phyloP scores from a whole-genome alignment of 2,329 filamentous ascomycete species.

The Dactylellina haptotyla region DNA sequence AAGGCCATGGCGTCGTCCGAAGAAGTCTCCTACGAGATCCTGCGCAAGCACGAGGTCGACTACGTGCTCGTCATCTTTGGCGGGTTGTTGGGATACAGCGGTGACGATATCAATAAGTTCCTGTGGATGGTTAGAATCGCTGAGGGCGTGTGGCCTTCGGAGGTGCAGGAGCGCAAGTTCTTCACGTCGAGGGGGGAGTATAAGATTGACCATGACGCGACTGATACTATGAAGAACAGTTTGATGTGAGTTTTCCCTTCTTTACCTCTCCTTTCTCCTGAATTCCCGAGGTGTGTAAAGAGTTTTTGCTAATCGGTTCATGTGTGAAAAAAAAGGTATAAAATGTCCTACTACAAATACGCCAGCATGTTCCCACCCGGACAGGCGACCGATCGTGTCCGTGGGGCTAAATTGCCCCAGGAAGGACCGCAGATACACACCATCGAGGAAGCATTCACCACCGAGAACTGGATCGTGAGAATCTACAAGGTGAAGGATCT shows the following conservation, averaged over 20 bases:
- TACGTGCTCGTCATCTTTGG: constrained; percentile 98
- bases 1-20: constrained; percentile 98
- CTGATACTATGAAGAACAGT: constrained; percentile 98
- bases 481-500: constrained; percentile 99
- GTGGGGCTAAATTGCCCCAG: constrained; percentile 80
- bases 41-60: constrained; percentile 97
- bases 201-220: constrained; percentile 89
- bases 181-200: constrained; percentile 96
- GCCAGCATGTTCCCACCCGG: constrained; percentile 88
- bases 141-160: constrained; percentile 99
- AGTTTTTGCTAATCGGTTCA: constrained; percentile 57
- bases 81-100: constrained; percentile 93
- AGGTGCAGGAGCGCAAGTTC: constrained; percentile 95
- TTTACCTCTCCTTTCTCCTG: not conserved
- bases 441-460: constrained; percentile 96
- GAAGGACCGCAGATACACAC: constrained; percentile 85
- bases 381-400: constrained; percentile 89
- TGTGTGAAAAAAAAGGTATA: constrained; percentile 83
- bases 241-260: constrained; percentile 64
- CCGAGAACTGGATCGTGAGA: constrained; percentile 99
- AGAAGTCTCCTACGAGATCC: constrained; percentile 98
- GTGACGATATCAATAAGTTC: constrained; percentile 99
- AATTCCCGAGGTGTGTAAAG: not conserved
- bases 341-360: constrained; percentile 99
- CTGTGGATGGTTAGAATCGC: constrained; percentile 99